Evolutionary conservation across 2,329 filamentous ascomycete species (phyloP).

Genomic region (Alternaria sp.): DNA sequence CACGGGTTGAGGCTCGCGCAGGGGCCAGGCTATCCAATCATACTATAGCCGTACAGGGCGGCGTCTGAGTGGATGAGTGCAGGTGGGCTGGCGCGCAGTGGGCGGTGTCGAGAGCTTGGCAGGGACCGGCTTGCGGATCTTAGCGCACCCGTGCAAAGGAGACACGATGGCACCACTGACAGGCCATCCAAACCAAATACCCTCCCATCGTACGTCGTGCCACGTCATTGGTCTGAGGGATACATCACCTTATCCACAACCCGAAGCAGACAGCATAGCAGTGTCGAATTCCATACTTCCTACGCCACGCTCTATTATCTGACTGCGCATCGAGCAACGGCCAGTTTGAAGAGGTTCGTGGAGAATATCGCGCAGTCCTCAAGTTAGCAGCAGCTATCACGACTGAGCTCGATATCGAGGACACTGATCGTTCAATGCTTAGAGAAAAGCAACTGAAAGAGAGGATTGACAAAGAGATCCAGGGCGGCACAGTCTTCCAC

Average conservation of each 20-base stretch:
- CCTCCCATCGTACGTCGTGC: slow-evolving; percentile 18
- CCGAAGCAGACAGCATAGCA: neutral
- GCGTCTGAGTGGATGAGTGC: slow-evolving; percentile 10
- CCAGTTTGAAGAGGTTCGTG: neutral
- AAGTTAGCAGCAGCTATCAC: neutral
- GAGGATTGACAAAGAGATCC: neutral
- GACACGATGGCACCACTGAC: slow-evolving; percentile 33
- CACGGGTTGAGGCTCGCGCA: slow-evolving; percentile 20
- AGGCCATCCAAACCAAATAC: slow-evolving; percentile 16
- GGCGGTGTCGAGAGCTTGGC: slow-evolving; percentile 18
- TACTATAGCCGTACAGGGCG: slow-evolving; percentile 22
- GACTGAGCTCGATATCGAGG: neutral
- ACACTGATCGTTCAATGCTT: neutral
- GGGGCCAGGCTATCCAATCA: slow-evolving; percentile 22
- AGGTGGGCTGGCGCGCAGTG: neutral
- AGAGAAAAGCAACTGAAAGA: neutral
- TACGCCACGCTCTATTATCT: neutral
- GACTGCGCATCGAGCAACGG: neutral
- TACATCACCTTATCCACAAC: slow-evolving; percentile 2
- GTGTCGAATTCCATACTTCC: neutral
- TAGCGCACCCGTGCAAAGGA: slow-evolving; percentile 12
- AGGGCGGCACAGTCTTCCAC: neutral
- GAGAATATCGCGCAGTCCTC: neutral
- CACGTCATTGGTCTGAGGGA: slow-evolving; percentile 26
- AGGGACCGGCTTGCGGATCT: slow-evolving; percentile 20